Evolutionary conservation across 2,329 filamentous ascomycete species (phyloP), one percentile per base, ranked within the genome.

Genomic region (Curvularia verruculosa): DNA sequence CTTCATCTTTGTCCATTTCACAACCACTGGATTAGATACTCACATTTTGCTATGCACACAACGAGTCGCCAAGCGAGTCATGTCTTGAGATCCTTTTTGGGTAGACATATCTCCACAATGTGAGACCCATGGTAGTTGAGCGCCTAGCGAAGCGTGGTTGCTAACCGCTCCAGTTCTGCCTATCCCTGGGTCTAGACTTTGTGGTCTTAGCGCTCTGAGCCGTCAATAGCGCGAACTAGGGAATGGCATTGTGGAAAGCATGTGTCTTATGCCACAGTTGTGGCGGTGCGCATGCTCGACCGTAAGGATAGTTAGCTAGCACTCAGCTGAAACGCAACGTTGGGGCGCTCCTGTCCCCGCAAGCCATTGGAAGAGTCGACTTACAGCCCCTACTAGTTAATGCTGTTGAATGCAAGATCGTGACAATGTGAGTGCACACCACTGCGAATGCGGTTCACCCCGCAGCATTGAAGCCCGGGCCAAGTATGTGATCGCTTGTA

Each of bases 161-260:
- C 12, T 34, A 9, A 21, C 28, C 19, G 12, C 36, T 26, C 34
- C 36, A 49, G 26, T 39, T n/a, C 13, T 43, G 45, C 40, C 36
- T 34, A 37, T 49, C 48, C 49, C 36, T 52, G 37, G 50, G 41
- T 56, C 56, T 54, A 59, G 59, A 49, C 56, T 47, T 10, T 34
- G 34, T 29, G 48, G 46, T 19, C 36, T 31, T 43, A 28, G 50
- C 49, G 50, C 45, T 39, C 18, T 28, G 37, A 52, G 52, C 56
- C 49, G 36, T 56, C 59, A 46, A 61, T 61, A 59, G 52, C 34
- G 59, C 51, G 41, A 48, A 52, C 39, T 49, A 24, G 43, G 36
- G 45, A 59, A 36, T 41, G 44, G 29, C 49, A 52, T 45, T 39
- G 44, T 31, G 44, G 31, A 43, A 18, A 24, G 45, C 31, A 53